A percentile compares a stretch with the other conserved stretches of the same genome.
These are phyloP conservation scores for Henningerozyma blattae DNA, from an alignment of 805 yeast species.

Conservation along the genomic window DNA sequence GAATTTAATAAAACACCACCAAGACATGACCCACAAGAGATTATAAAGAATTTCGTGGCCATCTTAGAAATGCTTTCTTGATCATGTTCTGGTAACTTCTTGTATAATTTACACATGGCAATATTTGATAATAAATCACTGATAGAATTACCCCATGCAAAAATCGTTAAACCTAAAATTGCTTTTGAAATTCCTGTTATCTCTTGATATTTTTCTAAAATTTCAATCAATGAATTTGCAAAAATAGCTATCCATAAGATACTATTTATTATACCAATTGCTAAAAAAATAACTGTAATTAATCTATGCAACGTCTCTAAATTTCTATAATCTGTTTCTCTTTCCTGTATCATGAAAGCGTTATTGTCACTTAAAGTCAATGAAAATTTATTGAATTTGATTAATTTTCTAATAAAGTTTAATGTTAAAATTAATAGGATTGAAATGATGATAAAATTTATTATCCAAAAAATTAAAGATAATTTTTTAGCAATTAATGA, in stretches of 20 bases:
- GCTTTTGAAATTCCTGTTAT: slow-evolving; percentile 52
- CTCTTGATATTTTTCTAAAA: slow-evolving; percentile 23
- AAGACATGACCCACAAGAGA: slow-evolving; percentile 88
- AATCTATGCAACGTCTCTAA: slow-evolving; percentile 4
- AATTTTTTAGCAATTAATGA: slow-evolving; percentile 7
- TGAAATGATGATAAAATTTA: slow-evolving; percentile 2
- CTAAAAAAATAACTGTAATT: slow-evolving; percentile 7
- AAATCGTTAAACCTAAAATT: slow-evolving; percentile 78
- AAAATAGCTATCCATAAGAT: slow-evolving; percentile 23
- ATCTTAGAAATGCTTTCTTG: slow-evolving; percentile 7
- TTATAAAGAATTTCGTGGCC: slow-evolving; percentile 60
- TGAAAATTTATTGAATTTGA: slow-evolving; percentile 14
- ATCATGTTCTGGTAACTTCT: slow-evolving; percentile 14
- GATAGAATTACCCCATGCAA: slow-evolving; percentile 88
- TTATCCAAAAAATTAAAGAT: slow-evolving; percentile 6
- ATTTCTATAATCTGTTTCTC: slow-evolving; percentile 1
- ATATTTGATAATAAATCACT: slow-evolving; percentile 85
- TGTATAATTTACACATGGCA: slow-evolving; percentile 56
- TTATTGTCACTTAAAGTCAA: slow-evolving; percentile 5
- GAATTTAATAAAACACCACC: slow-evolving; percentile 83
- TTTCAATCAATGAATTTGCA: slow-evolving; percentile 25
- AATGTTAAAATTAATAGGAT: slow-evolving; percentile 1
- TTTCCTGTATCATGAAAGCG: slow-evolving; percentile 3
- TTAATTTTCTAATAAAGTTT: slow-evolving; percentile 8
- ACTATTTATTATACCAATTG: slow-evolving; percentile 21